Evolutionary conservation across 1,139 yeast genomes (phyloP).

Genomic region (Debaryomyces subglobosus): DNA sequence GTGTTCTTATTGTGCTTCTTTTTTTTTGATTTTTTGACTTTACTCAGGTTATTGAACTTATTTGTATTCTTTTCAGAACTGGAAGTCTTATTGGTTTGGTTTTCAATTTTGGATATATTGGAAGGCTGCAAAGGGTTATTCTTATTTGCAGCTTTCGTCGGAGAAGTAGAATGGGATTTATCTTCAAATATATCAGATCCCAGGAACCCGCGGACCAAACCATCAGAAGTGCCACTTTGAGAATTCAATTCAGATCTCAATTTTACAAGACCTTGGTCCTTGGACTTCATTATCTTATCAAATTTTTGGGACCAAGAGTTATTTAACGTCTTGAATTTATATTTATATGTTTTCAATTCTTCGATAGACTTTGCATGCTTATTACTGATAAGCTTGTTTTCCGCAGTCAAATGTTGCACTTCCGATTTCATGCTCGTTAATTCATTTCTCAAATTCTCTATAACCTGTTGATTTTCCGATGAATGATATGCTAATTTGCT

Average conservation of each 20-base stretch:
- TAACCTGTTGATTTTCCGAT: not conserved
- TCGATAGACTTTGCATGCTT: slow-evolving; percentile 4
- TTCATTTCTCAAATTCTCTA: not conserved
- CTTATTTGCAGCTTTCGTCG: not conserved
- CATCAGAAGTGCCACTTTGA: not conserved
- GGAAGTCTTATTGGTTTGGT: not conserved
- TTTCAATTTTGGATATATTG: slow-evolving; percentile 1
- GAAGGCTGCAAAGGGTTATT: slow-evolving; percentile 2
- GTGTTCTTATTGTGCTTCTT: slow-evolving; percentile 1
- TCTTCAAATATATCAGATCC: slow-evolving; percentile 9
- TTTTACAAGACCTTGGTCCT: slow-evolving; percentile 5
- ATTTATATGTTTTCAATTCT: slow-evolving; percentile 1
- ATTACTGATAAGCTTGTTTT: slow-evolving; percentile 3
- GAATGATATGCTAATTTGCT: not conserved
- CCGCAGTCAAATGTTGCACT: not conserved
- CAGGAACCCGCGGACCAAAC: not conserved
- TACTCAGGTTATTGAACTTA: not conserved
- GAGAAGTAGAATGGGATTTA: not conserved
- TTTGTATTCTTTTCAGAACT: not conserved
- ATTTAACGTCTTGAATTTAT: slow-evolving; percentile 5
- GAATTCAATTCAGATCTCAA: slow-evolving; percentile 5
- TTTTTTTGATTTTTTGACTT: slow-evolving; percentile 2
- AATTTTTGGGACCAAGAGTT: slow-evolving; percentile 6
- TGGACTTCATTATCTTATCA: slow-evolving; percentile 7
- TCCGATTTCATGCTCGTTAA: not conserved